A percentile compares a stretch with the other conserved stretches of the same genome.
phyloP scores from a whole-genome alignment of 306 rosid genomes.

The Rubus parviflorus region DNA sequence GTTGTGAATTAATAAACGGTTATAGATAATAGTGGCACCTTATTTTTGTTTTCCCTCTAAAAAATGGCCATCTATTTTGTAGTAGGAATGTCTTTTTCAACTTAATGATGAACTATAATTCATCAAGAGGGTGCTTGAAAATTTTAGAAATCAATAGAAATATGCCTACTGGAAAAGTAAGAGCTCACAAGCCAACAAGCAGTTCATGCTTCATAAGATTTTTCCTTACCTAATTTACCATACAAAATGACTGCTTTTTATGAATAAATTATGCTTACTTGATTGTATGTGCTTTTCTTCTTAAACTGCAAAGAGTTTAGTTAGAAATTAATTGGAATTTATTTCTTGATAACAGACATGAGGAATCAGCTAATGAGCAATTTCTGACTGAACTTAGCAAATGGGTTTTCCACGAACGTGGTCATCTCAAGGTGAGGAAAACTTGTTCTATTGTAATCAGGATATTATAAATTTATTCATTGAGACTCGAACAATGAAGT shows the following conservation, averaged over 20 bases:
- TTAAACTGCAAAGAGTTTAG: background rate
- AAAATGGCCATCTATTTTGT: background rate
- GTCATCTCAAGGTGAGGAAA: constrained; percentile 87
- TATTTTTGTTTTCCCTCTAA: too few relatives aligned
- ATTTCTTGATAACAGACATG: constrained; percentile 53
- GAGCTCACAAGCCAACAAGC: background rate
- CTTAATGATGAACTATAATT: constrained; percentile 5
- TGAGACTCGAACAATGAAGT: background rate
- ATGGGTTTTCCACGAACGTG: constrained; percentile 97
- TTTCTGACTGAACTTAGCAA: constrained; percentile 82
- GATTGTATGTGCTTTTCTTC: background rate
- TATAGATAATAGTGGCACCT: too few relatives aligned
- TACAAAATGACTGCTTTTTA: background rate
- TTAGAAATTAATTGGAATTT: background rate
- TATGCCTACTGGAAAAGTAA: background rate
- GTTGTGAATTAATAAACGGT: background rate
- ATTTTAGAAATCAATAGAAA: background rate
- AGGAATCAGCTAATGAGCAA: constrained; percentile 90
- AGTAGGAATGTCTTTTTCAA: background rate
- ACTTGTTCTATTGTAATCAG: background rate
- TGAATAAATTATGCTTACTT: background rate
- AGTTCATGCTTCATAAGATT: background rate
- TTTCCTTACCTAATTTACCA: background rate
- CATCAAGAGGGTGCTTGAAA: background rate
- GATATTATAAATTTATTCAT: background rate